Evolutionary conservation across 139 green algal genomes (phyloP).

Genomic region (Micractinium conductrix): DNA sequence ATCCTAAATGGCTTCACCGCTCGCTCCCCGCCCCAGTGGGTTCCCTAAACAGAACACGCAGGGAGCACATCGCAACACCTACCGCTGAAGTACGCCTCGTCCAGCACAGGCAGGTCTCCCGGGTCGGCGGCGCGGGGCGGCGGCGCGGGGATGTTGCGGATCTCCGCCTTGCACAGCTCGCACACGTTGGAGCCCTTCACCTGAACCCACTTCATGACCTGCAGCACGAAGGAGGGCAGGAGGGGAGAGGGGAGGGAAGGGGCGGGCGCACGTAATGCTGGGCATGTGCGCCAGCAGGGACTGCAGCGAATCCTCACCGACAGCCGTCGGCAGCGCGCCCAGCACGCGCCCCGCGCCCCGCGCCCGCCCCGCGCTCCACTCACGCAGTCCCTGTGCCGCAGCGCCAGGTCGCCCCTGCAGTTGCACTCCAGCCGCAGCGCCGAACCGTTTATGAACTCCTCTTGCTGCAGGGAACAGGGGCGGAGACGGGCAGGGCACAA

Average conservation of each 20-base stretch:
- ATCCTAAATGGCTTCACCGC: too few species aligned
- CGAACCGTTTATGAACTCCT: slow-evolving; percentile 30
- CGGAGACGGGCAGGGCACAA: too few species aligned
- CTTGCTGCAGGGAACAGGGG: neutral
- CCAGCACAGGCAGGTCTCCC: slow-evolving; percentile 4
- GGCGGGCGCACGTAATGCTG: too few species aligned
- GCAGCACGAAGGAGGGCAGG: too few species aligned
- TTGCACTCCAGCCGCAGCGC: slow-evolving; percentile 46
- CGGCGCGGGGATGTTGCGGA: slow-evolving; percentile 62
- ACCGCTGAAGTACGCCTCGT: slow-evolving; percentile 33
- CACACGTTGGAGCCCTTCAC: slow-evolving; percentile 71
- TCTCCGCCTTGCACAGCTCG: slow-evolving; percentile 72
- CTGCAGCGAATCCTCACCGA: too few species aligned
- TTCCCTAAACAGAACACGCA: too few species aligned
- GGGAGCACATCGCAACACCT: too few species aligned
- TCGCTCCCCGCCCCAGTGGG: neutral
- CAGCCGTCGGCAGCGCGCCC: too few species aligned
- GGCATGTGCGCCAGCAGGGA: too few species aligned
- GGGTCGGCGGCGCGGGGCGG: slow-evolving; percentile 36
- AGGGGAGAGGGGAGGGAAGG: too few species aligned
- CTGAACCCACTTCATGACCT: slow-evolving; percentile 83
- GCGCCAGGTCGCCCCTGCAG: slow-evolving; percentile 82
- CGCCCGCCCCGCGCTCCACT: too few species aligned
- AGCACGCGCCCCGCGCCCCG: too few species aligned
- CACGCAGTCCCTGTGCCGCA: slow-evolving; percentile 83